These are phyloP conservation scores for Mesostigma viride DNA, from an alignment of 139 green algal genomes.

Conservation along the genomic window DNA sequence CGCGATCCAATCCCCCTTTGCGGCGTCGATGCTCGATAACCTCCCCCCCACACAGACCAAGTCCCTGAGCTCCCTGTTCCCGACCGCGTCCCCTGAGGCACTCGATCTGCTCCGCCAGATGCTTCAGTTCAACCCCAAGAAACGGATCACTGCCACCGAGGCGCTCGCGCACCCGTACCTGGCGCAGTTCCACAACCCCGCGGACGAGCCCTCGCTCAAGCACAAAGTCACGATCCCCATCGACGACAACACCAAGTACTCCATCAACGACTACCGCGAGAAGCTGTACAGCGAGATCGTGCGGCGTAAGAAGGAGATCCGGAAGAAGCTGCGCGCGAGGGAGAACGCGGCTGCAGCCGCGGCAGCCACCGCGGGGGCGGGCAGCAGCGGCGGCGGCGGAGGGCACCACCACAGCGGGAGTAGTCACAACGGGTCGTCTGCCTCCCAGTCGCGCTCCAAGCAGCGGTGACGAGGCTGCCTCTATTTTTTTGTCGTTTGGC, in stretches of 20 bases:
- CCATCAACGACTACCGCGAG: constrained; percentile 57
- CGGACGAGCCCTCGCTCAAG: constrained; percentile 14
- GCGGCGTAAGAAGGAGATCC: constrained; percentile 68
- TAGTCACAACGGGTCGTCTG: too few species aligned
- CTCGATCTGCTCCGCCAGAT: constrained; percentile 69
- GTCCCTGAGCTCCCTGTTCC: constrained; percentile 60
- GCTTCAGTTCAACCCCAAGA: constrained; percentile 69
- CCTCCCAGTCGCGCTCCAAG: too few species aligned
- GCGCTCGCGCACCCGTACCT: constrained; percentile 24
- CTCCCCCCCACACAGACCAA: constrained; percentile 39
- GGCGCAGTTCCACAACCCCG: background rate
- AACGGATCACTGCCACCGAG: constrained; percentile 73
- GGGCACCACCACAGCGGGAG: too few species aligned
- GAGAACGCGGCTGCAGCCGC: constrained; percentile 16
- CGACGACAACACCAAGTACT: constrained; percentile 88
- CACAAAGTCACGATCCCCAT: constrained; percentile 77
- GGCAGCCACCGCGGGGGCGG: too few species aligned
- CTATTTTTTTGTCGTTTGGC: too few species aligned
- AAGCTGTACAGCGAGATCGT: constrained; percentile 80
- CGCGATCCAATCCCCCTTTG: constrained; percentile 76
- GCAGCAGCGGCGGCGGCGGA: too few species aligned
- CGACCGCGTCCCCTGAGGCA: constrained; percentile 57
- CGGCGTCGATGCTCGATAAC: constrained; percentile 79
- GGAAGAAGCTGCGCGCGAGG: constrained; percentile 42
- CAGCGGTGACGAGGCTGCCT: too few species aligned